These are phyloP conservation scores for Globisporangium cederbergense DNA, from an alignment of 352 stramenopile species.

Conservation along the genomic window DNA sequence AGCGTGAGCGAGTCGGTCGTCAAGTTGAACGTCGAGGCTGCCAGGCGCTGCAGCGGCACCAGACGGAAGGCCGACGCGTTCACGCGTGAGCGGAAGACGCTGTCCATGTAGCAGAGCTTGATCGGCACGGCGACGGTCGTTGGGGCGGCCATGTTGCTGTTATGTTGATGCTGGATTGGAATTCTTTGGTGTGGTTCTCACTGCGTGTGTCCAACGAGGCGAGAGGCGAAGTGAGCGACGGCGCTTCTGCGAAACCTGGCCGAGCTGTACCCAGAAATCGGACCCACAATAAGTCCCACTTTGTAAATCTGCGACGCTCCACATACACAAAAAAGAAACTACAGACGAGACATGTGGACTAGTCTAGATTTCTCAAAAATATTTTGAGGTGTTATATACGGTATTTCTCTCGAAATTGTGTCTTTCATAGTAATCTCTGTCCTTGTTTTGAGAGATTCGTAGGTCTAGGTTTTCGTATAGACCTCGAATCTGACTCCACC, in stretches of 20 bases:
- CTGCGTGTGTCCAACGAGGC: background rate
- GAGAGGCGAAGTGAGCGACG: background rate
- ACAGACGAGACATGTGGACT: background rate
- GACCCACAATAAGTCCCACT: background rate
- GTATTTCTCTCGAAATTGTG: background rate
- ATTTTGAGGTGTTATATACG: background rate
- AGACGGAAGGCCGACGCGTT: conserved; percentile 48
- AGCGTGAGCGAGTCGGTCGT: conserved; percentile 45
- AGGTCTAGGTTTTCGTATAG: background rate
- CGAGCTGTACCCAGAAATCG: conserved; percentile 1
- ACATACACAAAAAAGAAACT: background rate
- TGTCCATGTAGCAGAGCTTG: conserved; percentile 76
- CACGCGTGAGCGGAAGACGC: conserved; percentile 69
- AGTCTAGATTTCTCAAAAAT: background rate
- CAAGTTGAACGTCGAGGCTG: conserved; percentile 58
- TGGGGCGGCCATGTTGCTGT: background rate
- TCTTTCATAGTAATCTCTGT: background rate
- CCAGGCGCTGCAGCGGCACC: conserved; percentile 38
- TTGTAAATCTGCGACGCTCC: background rate
- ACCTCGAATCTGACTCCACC: background rate
- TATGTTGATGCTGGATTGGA: background rate
- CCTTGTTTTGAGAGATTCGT: background rate
- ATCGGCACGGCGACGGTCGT: conserved; percentile 32
- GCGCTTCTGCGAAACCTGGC: background rate
- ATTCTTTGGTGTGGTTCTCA: background rate